A percentile compares a stretch with the other conserved stretches of the same genome.
phyloP scores from a whole-genome alignment of 1,284 basidiomycete genomes.

The Ganoderma boninense region DNA sequence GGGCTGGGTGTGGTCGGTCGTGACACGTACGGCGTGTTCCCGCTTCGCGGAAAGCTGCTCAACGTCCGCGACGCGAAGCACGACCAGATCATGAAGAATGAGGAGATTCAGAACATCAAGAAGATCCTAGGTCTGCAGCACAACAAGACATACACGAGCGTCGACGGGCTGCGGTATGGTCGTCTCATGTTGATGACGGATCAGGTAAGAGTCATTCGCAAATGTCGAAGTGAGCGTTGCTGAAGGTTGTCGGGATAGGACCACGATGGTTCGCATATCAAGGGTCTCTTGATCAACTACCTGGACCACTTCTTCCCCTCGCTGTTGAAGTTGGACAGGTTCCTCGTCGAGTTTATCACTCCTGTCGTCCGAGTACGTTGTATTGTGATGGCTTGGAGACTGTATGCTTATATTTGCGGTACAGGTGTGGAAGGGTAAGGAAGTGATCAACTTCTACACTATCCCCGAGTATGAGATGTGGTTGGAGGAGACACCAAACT shows the following conservation, averaged over 20 bases:
- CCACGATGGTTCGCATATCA: constrained; percentile 99
- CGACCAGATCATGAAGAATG: constrained; percentile 98
- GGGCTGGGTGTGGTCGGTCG: constrained; percentile 96
- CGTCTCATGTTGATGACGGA: constrained; percentile 99
- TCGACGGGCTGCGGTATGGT: constrained; percentile 88
- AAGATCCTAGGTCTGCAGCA: constrained; percentile 98
- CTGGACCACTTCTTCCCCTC: constrained; percentile 98
- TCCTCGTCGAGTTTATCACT: constrained; percentile 98
- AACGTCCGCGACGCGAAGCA: constrained; percentile 98
- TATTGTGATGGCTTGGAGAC: neutral
- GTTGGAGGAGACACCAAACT: constrained; percentile 83
- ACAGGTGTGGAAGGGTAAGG: constrained; percentile 83
- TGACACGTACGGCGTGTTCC: constrained; percentile 98
- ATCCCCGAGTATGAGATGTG: constrained; percentile 97
- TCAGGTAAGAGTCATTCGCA: constrained; percentile 65
- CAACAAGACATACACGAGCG: constrained; percentile 86
- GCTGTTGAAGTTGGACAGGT: constrained; percentile 89
- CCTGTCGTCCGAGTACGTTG: constrained; percentile 91
- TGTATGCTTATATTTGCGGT: constrained; percentile 4
- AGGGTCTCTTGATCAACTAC: constrained; percentile 98
- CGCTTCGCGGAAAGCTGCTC: constrained; percentile 94
- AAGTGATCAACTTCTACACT: constrained; percentile 93
- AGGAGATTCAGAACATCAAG: constrained; percentile 97
- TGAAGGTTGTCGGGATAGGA: constrained; percentile 65
- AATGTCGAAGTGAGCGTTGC: neutral